These are phyloP conservation scores for Suillus sp. DNA, from an alignment of 768 basidiomycete genomes.

Conservation along the genomic window DNA sequence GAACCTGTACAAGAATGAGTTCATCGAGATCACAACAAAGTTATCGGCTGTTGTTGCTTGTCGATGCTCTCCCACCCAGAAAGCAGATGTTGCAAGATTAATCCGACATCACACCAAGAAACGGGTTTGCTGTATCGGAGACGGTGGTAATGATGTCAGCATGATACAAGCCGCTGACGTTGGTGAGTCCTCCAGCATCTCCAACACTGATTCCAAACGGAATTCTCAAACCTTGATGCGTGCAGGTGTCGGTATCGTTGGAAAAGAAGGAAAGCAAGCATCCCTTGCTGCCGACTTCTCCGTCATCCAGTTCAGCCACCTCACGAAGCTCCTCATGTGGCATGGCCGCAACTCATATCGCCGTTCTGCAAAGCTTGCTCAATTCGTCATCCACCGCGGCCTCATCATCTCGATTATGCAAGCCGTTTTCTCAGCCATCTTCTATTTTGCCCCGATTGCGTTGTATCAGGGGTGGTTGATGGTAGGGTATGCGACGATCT, in stretches of 20 bases:
- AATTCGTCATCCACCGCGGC: constrained; percentile 98
- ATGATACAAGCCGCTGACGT: constrained; percentile 99
- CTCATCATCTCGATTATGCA: constrained; percentile 98
- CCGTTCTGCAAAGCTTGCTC: constrained; percentile 94
- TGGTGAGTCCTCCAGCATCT: constrained; percentile 56
- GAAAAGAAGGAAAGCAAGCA: constrained; percentile 98
- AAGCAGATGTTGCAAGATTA: constrained; percentile 94
- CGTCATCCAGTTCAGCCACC: constrained; percentile 92
- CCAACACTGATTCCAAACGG: not conserved
- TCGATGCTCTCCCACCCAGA: constrained; percentile 97
- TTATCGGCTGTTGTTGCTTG: constrained; percentile 96
- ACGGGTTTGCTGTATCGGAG: constrained; percentile 97
- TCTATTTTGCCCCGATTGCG: constrained; percentile 94
- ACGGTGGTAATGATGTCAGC: constrained; percentile 98
- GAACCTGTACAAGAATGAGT: constrained; percentile 88
- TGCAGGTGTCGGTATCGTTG: constrained; percentile 93
- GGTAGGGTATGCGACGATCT: constrained; percentile 94
- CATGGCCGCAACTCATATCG: constrained; percentile 99
- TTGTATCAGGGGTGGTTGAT: constrained; percentile 98
- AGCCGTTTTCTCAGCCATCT: constrained; percentile 92
- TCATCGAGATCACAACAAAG: constrained; percentile 95
- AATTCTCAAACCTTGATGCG: not conserved
- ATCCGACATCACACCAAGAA: constrained; percentile 91
- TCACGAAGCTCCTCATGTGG: constrained; percentile 97
- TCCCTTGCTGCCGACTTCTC: constrained; percentile 99